Percentiles rank a stretch among this genome's conserved stretches.
phyloP scores from a whole-genome alignment of 2,329 filamentous ascomycete species.

The Bipolaris sorokiniana region DNA sequence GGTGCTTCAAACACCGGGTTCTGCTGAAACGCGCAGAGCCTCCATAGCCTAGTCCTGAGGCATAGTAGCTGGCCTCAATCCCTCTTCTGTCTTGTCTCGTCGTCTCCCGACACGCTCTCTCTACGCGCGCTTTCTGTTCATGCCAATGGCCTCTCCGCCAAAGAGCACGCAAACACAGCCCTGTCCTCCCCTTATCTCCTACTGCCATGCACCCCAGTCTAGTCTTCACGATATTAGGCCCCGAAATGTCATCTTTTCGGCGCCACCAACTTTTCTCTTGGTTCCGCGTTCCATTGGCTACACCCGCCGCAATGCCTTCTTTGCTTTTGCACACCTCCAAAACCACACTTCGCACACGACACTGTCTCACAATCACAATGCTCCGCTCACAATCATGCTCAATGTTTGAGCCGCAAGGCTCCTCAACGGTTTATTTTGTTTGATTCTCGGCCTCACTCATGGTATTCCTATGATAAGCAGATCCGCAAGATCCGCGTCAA shows the following conservation, averaged over 20 bases:
- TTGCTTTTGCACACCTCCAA: not conserved
- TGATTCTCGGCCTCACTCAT: conserved; percentile 26
- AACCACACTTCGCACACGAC: not conserved
- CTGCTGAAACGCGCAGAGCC: conserved; percentile 17
- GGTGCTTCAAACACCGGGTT: not conserved
- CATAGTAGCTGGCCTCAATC: conserved; percentile 1
- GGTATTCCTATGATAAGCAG: conserved; percentile 45
- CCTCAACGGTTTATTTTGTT: conserved; percentile 31
- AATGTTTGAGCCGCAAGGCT: not conserved
- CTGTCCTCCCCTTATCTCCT: not conserved
- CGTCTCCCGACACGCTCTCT: too few relatives aligned
- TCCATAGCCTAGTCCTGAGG: conserved; percentile 10
- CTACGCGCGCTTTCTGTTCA: too few relatives aligned
- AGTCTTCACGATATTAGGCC: not conserved
- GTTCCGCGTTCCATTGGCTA: not conserved
- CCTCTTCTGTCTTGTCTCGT: not conserved
- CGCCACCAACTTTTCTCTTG: conserved; percentile 7
- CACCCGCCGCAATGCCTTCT: not conserved
- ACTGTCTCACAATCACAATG: conserved; percentile 1
- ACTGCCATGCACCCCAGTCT: not conserved
- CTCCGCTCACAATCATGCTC: not conserved
- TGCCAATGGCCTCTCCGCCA: not conserved
- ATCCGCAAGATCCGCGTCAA: conserved; percentile 34
- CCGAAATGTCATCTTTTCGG: conserved; percentile 1
- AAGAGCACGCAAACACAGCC: conserved; percentile 5